Conservation (phyloP, 179 eudicot genomes). For the Silene coronaria region DNA sequence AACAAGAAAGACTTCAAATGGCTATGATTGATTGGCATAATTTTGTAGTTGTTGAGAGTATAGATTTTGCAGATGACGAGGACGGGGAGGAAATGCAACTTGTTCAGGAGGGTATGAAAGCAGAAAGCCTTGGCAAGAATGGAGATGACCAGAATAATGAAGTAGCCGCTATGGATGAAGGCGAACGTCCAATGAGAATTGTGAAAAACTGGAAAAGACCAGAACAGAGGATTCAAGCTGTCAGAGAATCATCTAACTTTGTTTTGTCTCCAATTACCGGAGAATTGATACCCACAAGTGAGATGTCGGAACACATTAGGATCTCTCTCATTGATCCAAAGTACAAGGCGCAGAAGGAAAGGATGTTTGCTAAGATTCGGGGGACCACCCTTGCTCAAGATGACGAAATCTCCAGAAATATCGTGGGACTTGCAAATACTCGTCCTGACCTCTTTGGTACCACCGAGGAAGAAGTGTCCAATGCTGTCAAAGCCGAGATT, state of each 20-base stretch:
- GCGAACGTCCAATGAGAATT: slow-evolving; percentile 82
- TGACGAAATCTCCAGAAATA: slow-evolving; percentile 85
- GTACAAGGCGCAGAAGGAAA: slow-evolving; percentile 92
- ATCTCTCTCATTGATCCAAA: slow-evolving; percentile 94
- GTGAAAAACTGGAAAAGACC: slow-evolving; percentile 96
- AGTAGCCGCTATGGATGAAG: slow-evolving; percentile 44
- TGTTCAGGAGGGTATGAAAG: slow-evolving; percentile 90
- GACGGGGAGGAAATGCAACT: slow-evolving; percentile 95
- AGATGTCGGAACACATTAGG: slow-evolving; percentile 97
- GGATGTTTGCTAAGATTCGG: slow-evolving; percentile 95
- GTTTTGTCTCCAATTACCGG: slow-evolving; percentile 87
- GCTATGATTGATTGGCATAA: slow-evolving; percentile 99
- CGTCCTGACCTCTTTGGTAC: slow-evolving; percentile 98
- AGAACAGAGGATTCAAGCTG: slow-evolving; percentile 73
- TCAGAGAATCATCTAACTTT: slow-evolving; percentile 68
- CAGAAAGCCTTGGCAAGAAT: slow-evolving; percentile 72
- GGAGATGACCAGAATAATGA: slow-evolving; percentile 44
- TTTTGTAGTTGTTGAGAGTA: slow-evolving; percentile 80
- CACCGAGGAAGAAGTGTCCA: slow-evolving; percentile 97
- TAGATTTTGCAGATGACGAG: slow-evolving; percentile 88
- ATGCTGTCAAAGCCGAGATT: slow-evolving; percentile 89
- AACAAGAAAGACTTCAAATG: slow-evolving; percentile 86
- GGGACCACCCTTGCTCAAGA: slow-evolving; percentile 96
- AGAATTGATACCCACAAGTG: slow-evolving; percentile 71
- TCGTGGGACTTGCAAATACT: slow-evolving; percentile 83